These are phyloP conservation scores for Paramyrothecium roridum DNA, from an alignment of 2,329 filamentous ascomycete genomes.

Conservation along the genomic window DNA sequence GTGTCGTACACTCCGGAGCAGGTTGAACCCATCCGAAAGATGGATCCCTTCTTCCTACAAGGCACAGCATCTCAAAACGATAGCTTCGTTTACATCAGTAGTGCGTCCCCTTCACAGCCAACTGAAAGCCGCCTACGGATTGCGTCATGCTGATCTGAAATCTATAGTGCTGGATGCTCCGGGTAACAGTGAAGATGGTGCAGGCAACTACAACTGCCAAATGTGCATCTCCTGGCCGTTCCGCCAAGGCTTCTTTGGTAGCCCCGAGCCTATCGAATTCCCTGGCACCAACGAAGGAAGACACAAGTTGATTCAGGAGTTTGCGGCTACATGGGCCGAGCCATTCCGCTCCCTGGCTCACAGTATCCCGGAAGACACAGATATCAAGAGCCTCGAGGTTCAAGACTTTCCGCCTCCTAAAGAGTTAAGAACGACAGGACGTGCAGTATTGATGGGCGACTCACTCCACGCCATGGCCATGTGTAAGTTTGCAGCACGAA, in stretches of 20 bases:
- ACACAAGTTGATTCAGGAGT: constrained; percentile 35
- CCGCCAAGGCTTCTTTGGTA: constrained; percentile 27
- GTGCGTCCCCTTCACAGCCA: constrained; percentile 23
- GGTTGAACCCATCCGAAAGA: constrained; percentile 35
- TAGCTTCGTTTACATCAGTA: constrained; percentile 50
- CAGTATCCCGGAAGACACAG: constrained; percentile 34
- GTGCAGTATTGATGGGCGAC: constrained; percentile 49
- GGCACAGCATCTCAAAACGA: constrained; percentile 48
- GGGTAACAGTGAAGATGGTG: constrained; percentile 29
- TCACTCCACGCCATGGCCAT: constrained; percentile 57
- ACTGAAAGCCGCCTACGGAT: not conserved
- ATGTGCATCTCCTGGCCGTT: constrained; percentile 51
- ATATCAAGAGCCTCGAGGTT: constrained; percentile 41
- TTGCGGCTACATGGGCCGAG: constrained; percentile 45
- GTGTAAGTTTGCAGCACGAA: constrained; percentile 41
- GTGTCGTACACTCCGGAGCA: constrained; percentile 36
- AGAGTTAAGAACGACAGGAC: constrained; percentile 31
- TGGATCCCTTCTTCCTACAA: constrained; percentile 55
- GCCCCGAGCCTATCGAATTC: constrained; percentile 28
- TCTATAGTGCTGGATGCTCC: constrained; percentile 45
- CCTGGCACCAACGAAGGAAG: constrained; percentile 36
- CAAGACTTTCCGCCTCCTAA: constrained; percentile 44
- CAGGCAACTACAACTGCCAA: constrained; percentile 40
- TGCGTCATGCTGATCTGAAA: not conserved
- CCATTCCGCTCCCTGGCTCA: constrained; percentile 42